Conservation (phyloP, 1,284 basidiomycete species). For the Cryptococcus floricola region DNA sequence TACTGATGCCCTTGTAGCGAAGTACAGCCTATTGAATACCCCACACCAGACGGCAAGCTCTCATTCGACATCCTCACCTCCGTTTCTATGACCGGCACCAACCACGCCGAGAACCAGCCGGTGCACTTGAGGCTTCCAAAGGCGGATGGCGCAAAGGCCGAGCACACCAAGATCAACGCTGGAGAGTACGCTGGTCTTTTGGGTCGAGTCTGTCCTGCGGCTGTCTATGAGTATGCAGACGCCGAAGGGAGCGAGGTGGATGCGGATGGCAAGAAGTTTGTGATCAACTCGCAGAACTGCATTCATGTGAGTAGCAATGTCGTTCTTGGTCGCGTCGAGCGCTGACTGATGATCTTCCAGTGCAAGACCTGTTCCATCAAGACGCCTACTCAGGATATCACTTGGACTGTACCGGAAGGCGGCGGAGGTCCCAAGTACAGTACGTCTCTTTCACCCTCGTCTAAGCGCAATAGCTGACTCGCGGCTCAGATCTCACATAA, state of each 20-base stretch:
- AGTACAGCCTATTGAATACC: conserved; percentile 83
- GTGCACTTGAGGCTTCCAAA: conserved; percentile 72
- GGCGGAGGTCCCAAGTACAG: conserved; percentile 91
- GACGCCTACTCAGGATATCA: conserved; percentile 84
- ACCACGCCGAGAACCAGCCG: conserved; percentile 94
- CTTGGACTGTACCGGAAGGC: conserved; percentile 87
- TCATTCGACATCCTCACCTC: conserved; percentile 93
- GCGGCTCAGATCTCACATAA: conserved; percentile 11
- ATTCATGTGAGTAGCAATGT: conserved; percentile 42
- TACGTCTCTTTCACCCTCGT: conserved; percentile 49
- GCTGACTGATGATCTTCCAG: conserved; percentile 41
- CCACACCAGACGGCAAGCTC: conserved; percentile 80
- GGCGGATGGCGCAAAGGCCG: conserved; percentile 53
- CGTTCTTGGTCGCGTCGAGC: conserved; percentile 4
- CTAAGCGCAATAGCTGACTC: not conserved
- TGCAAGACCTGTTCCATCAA: conserved; percentile 95
- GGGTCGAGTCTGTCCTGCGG: conserved; percentile 87
- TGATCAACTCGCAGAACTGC: conserved; percentile 85
- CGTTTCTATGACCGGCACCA: conserved; percentile 87
- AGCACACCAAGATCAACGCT: conserved; percentile 76
- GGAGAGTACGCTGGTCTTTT: conserved; percentile 78
- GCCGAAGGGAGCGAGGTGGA: conserved; percentile 56
- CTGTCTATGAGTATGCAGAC: conserved; percentile 93
- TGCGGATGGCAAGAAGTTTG: conserved; percentile 74
- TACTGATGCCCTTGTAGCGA: conserved; percentile 42